Conservation (phyloP, 2,329 filamentous ascomycete species). For the Echinosphaeria canescens region DNA sequence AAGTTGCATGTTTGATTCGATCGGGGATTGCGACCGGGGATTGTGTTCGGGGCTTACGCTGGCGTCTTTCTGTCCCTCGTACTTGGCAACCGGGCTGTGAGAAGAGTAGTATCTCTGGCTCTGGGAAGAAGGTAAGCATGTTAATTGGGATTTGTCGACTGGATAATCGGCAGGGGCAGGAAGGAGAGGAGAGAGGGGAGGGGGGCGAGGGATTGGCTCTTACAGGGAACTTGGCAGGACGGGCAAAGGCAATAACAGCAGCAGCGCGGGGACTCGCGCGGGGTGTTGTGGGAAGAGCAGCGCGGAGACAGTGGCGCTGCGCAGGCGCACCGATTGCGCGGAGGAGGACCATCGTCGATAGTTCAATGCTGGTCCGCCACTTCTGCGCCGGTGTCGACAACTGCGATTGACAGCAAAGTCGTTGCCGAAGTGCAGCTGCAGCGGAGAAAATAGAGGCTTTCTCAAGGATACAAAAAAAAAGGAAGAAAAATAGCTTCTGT, state of each 20-base stretch:
- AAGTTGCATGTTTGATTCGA: too few species aligned
- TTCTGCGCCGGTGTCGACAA: background rate
- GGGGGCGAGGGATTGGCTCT: too few species aligned
- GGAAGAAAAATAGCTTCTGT: background rate
- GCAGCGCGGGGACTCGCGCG: too few species aligned
- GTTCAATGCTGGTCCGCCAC: background rate
- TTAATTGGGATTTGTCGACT: too few species aligned
- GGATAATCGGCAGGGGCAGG: too few species aligned
- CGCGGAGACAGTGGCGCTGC: constrained; percentile 59
- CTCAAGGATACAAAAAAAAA: background rate
- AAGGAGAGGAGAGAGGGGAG: too few species aligned
- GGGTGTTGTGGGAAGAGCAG: too few species aligned
- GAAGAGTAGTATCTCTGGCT: constrained; percentile 42
- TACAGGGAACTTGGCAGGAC: too few species aligned
- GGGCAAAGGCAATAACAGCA: too few species aligned
- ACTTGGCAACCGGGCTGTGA: constrained; percentile 67
- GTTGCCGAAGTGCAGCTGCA: too few species aligned
- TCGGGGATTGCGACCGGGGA: too few species aligned
- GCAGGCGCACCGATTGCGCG: constrained; percentile 57
- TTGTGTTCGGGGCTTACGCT: constrained; percentile 40
- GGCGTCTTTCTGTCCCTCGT: constrained; percentile 73
- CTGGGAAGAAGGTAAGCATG: constrained; percentile 27
- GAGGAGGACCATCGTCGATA: constrained; percentile 69
- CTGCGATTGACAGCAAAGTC: background rate
- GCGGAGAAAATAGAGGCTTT: too few species aligned